Conservation (phyloP, 2,329 filamentous ascomycete species). For the Sarocladiaceae sp. region DNA sequence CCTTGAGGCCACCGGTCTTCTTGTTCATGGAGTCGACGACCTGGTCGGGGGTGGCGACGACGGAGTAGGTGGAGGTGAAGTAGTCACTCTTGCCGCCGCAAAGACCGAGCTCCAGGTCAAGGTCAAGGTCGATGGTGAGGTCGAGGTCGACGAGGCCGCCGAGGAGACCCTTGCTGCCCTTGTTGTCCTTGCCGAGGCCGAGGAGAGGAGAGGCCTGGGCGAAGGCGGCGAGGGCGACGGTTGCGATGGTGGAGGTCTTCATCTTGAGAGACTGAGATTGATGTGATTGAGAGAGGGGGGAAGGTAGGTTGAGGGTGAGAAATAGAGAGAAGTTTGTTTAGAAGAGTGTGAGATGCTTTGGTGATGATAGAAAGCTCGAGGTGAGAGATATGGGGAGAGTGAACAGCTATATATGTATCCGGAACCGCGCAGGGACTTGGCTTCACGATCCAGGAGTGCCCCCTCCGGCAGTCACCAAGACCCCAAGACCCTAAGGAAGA, state of each 20-base stretch:
- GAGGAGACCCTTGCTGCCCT: constrained; percentile 12
- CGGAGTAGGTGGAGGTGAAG: constrained; percentile 44
- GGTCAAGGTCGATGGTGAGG: constrained; percentile 8
- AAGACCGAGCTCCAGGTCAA: constrained; percentile 14
- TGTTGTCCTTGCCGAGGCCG: constrained; percentile 14
- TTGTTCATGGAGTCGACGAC: constrained; percentile 37
- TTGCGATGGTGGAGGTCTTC: constrained; percentile 9
- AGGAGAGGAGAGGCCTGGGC: constrained; percentile 17
- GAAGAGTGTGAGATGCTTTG: too few species aligned
- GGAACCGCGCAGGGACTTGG: too few species aligned
- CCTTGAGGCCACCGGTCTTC: constrained; percentile 32
- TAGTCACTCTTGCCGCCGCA: constrained; percentile 9
- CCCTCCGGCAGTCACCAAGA: too few species aligned
- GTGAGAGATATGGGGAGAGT: too few species aligned
- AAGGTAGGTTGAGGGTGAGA: too few species aligned
- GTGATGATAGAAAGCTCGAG: too few species aligned
- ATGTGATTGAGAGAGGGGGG: too few species aligned
- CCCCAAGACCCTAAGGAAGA: too few species aligned
- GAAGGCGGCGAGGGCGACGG: constrained; percentile 16
- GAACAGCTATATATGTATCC: too few species aligned
- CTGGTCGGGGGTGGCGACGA: constrained; percentile 42
- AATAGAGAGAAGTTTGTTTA: too few species aligned
- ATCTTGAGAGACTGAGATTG: neutral
- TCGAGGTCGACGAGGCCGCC: constrained; percentile 11
- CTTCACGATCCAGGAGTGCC: too few species aligned